Evolutionary conservation across 345 rosid genomes (phyloP), one percentile per base, ranked within the genome.

Genomic region (Citrus inodora): DNA sequence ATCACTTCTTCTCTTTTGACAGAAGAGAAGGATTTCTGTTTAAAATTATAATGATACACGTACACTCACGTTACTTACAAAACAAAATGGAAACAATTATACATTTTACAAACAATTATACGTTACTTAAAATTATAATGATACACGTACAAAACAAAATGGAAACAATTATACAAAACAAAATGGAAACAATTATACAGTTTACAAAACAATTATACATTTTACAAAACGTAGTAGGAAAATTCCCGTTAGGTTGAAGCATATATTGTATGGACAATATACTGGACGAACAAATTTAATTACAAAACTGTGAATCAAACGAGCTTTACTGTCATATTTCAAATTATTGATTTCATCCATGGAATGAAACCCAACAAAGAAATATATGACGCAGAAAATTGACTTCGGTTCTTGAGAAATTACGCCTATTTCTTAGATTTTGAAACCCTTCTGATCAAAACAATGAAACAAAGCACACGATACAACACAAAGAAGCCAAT

Each of bases 401-500:
- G 19, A 53, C 58, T 17, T 30, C 35, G 42, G 17, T 9, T 16
- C 48, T 53, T 30, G 27, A 71, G 27, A 19, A 55, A 0, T 70
- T 6, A n/a, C 48, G 40, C 73, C 84, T 73, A 94, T 70, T 87
- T 87, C 81, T 88, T 95, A n/a, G 89, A 88, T 82, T 86, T 83
- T 35, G 98, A 93, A 82, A 95, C 86, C 81, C 98, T 87, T 80
- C 91, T 88, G 81, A 92, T 86, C 81, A 95, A 78, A 56, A 84
- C 91, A 63, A 95, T 72, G 83, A 92, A 87, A 82, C 95, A 95
- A 80, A 93, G 86, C 32, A 93, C 37, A 48, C 98, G 95, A 79
- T 95, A 95, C 63, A 95, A 86, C 67, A 93, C 82, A 69, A 95
- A 95, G 86, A 95, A 95, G 40, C 93, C 99, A 70, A 93, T 62